Evolutionary conservation across 2,329 filamentous ascomycete genomes (phyloP), one percentile per base, ranked within the genome.

Genomic region (Pseudopyricularia cyperi): DNA sequence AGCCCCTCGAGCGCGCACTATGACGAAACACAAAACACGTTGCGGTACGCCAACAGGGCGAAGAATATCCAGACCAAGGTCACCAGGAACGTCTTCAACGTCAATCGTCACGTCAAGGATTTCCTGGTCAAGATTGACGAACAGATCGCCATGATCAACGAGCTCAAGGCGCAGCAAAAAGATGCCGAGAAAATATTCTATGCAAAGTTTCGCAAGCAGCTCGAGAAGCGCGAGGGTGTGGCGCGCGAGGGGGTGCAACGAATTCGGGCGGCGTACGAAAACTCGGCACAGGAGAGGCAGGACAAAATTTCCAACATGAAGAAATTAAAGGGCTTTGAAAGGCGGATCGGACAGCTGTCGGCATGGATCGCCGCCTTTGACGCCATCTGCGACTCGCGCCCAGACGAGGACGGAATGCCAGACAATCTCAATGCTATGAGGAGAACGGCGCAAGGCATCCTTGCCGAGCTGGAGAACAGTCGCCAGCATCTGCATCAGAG

Each of bases 41-140:
- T 98, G 17, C 87, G 94, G 60, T 98, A 98, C 63, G 93, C 93
- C 49, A 97, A 98, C 67, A 80, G 93, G 59, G 93, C 93, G 54
- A 98, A 98, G 79, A 98, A 98, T 63, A 98, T 98, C 64, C 94
- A 97, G 71, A 98, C 93, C 54, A 98, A 98, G 75, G 89, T 96
- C 53, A 96, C 93, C n/a, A 83, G 90, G 62, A 98, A 98, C 64
- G 90, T 97, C 24, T 98, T 94, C 72, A 98, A 98, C 66, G 93
- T 98, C 57, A 96, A 98, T 66, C 86, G 93, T 55, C 93, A 98
- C 69, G 93, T 98, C 62, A 98, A 98, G 72, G 93, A 98, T 68
- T 98, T 95, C 70, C 71, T 98, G 65, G 93, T 96, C 73, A 97
- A 97, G 76, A 98, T 98, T 61, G 91, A 98, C 63, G 93, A 98